Base-by-base conservation (phyloP, 768 basidiomycete genomes). In the Boletus insuetus region DNA sequence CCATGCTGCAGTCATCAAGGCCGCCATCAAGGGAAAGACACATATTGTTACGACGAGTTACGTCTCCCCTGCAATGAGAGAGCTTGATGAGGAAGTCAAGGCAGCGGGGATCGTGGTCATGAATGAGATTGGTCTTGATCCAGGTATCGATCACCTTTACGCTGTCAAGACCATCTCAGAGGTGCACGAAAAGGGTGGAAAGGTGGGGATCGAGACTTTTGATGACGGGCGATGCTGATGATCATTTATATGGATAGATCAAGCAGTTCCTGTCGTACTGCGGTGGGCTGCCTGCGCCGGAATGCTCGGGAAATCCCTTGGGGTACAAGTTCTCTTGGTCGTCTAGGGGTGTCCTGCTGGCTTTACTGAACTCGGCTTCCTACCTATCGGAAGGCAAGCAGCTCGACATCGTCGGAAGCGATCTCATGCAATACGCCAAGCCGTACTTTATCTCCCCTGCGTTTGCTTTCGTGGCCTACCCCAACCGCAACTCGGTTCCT, bases 291-390 rank as follows among this genome's bases (percentile, higher is more conserved):
- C 94, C 95, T 46, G 92, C 94, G 0, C 91, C 94, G 8, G 87
- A 92, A 64, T 88, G 88, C 67, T 84, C 93, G 5, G 85, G 86
- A 66, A 99, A 98, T 77, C 94, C 97, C 3, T 87, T 98, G 53
- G 96, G 96, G 12, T 99, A 98, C 85, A 98, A 98, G 73, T 98
- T 99, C 77, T 97, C 94, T 37, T 98, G 97, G 97, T 96, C 94
- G 8, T 91, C 94, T 9, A 89, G 94, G 20, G 96, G 95, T 49
- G 94, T 95, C 42, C 87, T 99, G 52, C 88, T 98, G 62, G 96
- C 97, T 3, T 83, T 98, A 49, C 83, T 94, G 64, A 98, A 98
- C 78, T 78, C 82, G 35, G 97, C 93, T 19, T 86, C 89, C 4
- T 94, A 87, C 75, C 78, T 89, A 66, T 77, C 84, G 38, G 75